Evolutionary conservation across 1,284 basidiomycete genomes (phyloP), one percentile per base, ranked within the genome.

Genomic region (Abortiporus biennis): DNA sequence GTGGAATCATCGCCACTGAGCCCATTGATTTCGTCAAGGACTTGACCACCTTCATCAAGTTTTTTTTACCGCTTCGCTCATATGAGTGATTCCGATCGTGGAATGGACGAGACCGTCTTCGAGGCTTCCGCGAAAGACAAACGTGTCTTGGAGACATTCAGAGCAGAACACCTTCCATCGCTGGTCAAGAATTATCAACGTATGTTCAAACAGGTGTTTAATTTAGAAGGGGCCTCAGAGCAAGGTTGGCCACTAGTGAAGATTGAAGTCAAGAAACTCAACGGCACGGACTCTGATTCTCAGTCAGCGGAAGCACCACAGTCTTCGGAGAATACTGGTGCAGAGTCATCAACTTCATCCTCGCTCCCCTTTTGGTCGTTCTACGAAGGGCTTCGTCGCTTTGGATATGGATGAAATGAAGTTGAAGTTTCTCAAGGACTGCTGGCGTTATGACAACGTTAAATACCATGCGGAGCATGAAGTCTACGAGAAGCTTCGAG

Each of bases 1-100:
- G 40, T 3, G 46, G 47, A n/a, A 33, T 38, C 27, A 21, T 47
- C 13, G 43, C 45, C n/a, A 17, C 48, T n/a, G 41, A 42, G 9
- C 33, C 46, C n/a, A 45, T 50, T 30, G 46, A 50, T 33, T 33
- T 47, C 16, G 32, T 21, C 27, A 25, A 35, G 2, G 21, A 42
- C 4, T 30, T 30, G 1, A 15, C 24, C 1, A 3, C 27, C 11
- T 29, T 49, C 6, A 11, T 13, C 13, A 35, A 43, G 5, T n/a
- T 49, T 49, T 21, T 21, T 49, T 8, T 39, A 24, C 32, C 17
- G 47, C 8, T 40, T 44, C 34, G 36, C 38, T 4, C 29, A 38
- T 12, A 16, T 35, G 20, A 16, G 27, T 6, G 13, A 20, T 17
- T 21, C 21, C 3, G 6, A 40, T 9, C 47, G 41, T n/a, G 47